These are phyloP conservation scores for Knufia petricola DNA, from an alignment of 2,329 filamentous ascomycete genomes.

Conservation along the genomic window DNA sequence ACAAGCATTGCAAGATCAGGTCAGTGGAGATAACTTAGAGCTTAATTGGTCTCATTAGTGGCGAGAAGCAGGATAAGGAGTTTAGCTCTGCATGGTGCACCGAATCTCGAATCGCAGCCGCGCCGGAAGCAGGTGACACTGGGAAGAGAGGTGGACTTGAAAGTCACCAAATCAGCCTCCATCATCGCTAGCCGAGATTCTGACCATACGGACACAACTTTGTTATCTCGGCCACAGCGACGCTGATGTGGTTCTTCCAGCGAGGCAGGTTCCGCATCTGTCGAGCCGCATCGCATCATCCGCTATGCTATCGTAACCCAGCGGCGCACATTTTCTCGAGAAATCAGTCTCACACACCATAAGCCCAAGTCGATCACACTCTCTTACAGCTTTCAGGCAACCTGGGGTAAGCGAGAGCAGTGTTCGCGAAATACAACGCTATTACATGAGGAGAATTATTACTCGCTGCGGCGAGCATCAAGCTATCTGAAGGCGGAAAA, in stretches of 20 bases:
- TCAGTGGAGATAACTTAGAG: not conserved
- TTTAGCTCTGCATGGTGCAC: not conserved
- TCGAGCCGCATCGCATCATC: not conserved
- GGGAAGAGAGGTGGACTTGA: no score
- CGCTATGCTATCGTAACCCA: no score
- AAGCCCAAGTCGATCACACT: no score
- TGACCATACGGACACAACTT: not conserved
- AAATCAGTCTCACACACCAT: not conserved
- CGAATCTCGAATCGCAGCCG: not conserved
- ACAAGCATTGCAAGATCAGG: not conserved
- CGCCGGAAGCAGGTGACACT: not conserved
- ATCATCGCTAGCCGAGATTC: not conserved
- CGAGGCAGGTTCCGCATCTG: no score
- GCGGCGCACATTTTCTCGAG: not conserved
- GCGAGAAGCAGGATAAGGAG: not conserved
- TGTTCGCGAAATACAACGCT: not conserved
- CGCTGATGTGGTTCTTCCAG: not conserved
- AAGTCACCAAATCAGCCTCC: not conserved
- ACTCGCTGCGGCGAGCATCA: not conserved
- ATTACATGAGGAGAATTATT: not conserved
- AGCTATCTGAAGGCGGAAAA: not conserved
- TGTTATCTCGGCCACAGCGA: not conserved
- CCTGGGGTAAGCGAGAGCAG: not conserved
- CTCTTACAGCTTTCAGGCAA: no score
- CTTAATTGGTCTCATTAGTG: not conserved